Conservation (phyloP, 805 yeast species). For the Lachancea lanzarotensis region DNA sequence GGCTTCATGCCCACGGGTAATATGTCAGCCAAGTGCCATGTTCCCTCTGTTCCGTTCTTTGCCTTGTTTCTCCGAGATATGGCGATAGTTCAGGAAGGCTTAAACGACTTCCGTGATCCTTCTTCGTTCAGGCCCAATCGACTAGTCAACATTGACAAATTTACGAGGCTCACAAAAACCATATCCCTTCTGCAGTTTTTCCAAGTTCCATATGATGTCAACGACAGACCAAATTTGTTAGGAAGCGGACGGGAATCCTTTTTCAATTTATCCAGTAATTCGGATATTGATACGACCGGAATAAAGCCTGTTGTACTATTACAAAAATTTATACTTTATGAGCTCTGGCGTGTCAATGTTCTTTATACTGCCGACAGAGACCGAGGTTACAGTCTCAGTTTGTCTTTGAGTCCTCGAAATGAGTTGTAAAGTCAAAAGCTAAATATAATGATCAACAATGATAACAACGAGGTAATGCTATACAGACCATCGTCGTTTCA, state of each 20-base stretch:
- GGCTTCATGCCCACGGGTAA: constrained; percentile 6
- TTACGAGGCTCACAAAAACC: constrained; percentile 57
- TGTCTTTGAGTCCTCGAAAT: constrained; percentile 35
- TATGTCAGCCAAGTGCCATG: constrained; percentile 22
- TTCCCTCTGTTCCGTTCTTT: constrained; percentile 72
- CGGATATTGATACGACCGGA: constrained; percentile 24
- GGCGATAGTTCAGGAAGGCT: constrained; percentile 79
- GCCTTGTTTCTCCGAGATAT: constrained; percentile 71
- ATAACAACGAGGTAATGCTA: not conserved
- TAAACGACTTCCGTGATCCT: constrained; percentile 58
- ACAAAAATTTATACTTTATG: constrained; percentile 53
- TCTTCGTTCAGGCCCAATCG: constrained; percentile 42
- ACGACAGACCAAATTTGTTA: constrained; percentile 11
- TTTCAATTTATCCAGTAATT: constrained; percentile 22
- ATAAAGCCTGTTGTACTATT: constrained; percentile 32
- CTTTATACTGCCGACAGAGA: constrained; percentile 55
- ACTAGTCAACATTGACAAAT: constrained; percentile 68
- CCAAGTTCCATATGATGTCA: constrained; percentile 49
- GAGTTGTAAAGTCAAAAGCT: not conserved
- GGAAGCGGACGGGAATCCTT: constrained; percentile 22
- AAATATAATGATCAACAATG: too few species aligned
- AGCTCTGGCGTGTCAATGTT: constrained; percentile 64
- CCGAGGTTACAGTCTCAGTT: constrained; percentile 67
- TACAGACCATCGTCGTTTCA: not conserved
- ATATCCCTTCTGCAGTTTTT: constrained; percentile 61